A percentile compares a stretch with the other conserved stretches of the same genome.
Conservation (phyloP, 2,329 filamentous ascomycete species). For the Zymoseptoria tritici region DNA sequence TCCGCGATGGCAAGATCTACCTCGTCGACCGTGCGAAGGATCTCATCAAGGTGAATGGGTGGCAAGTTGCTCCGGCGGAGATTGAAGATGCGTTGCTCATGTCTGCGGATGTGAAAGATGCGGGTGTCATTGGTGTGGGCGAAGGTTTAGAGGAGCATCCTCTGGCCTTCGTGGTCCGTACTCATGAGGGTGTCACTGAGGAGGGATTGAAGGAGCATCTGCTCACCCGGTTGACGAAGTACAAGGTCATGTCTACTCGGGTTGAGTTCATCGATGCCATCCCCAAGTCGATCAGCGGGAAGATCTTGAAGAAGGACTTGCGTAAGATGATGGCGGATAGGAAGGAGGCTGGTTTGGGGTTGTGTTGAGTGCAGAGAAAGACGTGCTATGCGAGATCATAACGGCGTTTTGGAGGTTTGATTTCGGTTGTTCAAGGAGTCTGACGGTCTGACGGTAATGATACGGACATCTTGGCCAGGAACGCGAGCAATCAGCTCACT, state of each 20-base stretch:
- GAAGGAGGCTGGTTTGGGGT: not conserved
- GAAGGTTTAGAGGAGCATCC: conserved; percentile 15
- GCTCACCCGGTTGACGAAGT: conserved; percentile 27
- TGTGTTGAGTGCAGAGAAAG: not conserved
- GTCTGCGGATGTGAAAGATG: conserved; percentile 21
- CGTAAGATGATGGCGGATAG: conserved; percentile 4
- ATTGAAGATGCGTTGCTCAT: conserved; percentile 26
- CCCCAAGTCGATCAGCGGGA: conserved; percentile 27
- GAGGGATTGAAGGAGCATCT: conserved; percentile 27
- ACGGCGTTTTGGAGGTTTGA: not conserved
- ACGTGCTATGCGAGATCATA: too few relatives aligned
- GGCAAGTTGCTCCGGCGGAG: conserved; percentile 30
- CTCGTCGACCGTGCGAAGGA: conserved; percentile 31
- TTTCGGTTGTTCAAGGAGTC: not conserved
- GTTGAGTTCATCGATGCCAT: conserved; percentile 24
- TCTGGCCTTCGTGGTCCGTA: conserved; percentile 16
- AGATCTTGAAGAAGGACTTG: conserved; percentile 23
- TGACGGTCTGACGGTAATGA: not conserved
- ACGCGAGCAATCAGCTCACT: not conserved
- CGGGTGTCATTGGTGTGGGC: conserved; percentile 22
- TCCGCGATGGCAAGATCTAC: conserved; percentile 25
- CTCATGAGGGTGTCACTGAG: conserved; percentile 11
- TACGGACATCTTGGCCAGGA: too few relatives aligned
- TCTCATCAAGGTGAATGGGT: conserved; percentile 31
- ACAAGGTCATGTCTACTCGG: conserved; percentile 28